Evolutionary conservation across 2,329 filamentous ascomycete genomes (phyloP), one percentile per base, ranked within the genome.

Genomic region (Sordariomycetes sp.): DNA sequence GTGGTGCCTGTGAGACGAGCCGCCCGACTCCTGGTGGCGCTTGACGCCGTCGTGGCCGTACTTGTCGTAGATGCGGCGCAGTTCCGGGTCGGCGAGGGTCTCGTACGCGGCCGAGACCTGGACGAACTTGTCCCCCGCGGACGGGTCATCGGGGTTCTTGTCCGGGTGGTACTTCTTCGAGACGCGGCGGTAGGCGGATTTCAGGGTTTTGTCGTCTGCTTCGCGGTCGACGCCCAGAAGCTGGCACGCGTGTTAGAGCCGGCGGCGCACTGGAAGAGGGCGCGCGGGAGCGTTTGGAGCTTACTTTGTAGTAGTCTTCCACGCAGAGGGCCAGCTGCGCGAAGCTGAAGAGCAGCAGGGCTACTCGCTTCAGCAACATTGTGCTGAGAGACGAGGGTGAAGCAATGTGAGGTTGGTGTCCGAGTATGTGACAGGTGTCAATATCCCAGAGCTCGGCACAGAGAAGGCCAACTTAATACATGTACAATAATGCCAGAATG

Each of bases 91-190:
- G 64, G 85, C 90, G 34, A 99, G 86, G 51, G 90, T 84, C 67
- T 97, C 94, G 80, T 99, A 99, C 59, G 94, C 94, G 75, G 97
- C 92, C 53, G 92, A 89, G 54, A 99, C 86, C 68, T 91, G 84
- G 71, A 97, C 90, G 70, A 99, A 99, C 71, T 93, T 96, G 70
- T 92, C 82, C 64, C 93, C 85, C 40, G 92, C 93, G 4, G 83
- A 78, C 18, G 89, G 77, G 69, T 97, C 87, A 63, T 81, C 94
- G 87, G 93, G 91, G 67, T 97, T 97, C 81, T 99, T 99, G 74
- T 99, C 94, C 3, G 94, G 94, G 69, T 99, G 94, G 71, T 82
- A 97, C 71, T 95, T 96, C 74, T 97, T 97, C 76, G 89, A 95
- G 12, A 99, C 79, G 60, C 85, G 86, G 60, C 92, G 85, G 73